Evolutionary conservation across 805 yeast genomes (phyloP), one percentile per base, ranked within the genome.

Genomic region (Barnettozyma pratensis): DNA sequence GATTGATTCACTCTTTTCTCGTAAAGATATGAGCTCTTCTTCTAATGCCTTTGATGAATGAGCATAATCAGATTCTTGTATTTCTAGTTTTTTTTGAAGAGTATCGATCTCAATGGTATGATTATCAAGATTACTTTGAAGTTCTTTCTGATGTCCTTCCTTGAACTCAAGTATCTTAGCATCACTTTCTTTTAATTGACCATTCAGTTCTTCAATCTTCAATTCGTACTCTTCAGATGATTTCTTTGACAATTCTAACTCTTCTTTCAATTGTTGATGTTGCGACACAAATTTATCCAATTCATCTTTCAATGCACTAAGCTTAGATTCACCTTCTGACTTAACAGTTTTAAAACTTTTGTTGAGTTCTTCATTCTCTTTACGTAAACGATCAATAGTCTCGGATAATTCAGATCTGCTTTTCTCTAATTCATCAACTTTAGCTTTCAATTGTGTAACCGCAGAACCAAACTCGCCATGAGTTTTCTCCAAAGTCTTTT

Each of bases 361-460:
- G 12, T 44, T 29, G 19, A 52, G 28, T 5, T 46, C 34, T 1
- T 48, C 47, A 10, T 49, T 50, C 27, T 60, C 52, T 19, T 19
- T 3, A 19, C 19, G 19, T 19, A 19, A 19, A 19, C 19, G 19
- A 19, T 19, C 19, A 19, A 19, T 19, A 19, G 19, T 19, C 19
- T 19, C 19, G 19, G 19, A 7, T 46, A 14, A 6, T 19, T 41
- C 3, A 60, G 36, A 3, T 53, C 53, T 3, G 25, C 25, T 30
- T 54, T 52, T 12, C 10, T 49, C 53, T 3, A 59, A 35, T 19
- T 50, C 44, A 7, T 47, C 44, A 3, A 62, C 41, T 11, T 55
- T 44, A 2, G 48, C n/a, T 30, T 57, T 49, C 40, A 54, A 45
- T 0, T 42, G 8, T 1, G 47, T 37, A 0, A 62, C n/a, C 37